These are phyloP conservation scores for Penicillium silybi DNA, from an alignment of 495 filamentous ascomycete genomes.

Conservation along the genomic window DNA sequence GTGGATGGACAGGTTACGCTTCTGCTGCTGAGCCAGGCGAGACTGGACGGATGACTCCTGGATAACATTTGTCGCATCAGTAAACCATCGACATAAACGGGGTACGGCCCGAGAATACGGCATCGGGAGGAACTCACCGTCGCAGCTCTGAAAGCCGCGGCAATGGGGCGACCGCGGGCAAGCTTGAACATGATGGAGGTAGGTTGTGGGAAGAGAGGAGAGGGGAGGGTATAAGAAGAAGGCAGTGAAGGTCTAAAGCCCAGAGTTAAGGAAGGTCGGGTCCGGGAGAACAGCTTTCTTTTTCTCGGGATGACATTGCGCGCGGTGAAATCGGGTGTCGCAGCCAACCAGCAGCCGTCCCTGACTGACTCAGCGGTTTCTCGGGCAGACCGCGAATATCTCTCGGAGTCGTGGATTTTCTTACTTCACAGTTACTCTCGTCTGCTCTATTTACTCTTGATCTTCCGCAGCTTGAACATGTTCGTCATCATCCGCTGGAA, in stretches of 20 bases:
- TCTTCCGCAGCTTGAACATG: conserved; percentile 46
- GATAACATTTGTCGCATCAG: conserved; percentile 17
- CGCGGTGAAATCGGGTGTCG: conserved; percentile 27
- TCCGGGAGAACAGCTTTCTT: conserved; percentile 42
- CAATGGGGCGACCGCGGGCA: conserved; percentile 62
- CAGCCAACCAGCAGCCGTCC: conserved; percentile 25
- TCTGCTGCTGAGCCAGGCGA: conserved; percentile 59
- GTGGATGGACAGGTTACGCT: conserved; percentile 89
- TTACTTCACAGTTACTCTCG: conserved; percentile 1
- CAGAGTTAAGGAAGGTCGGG: conserved; percentile 13
- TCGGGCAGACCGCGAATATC: conserved; percentile 26
- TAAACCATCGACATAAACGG: conserved; percentile 10
- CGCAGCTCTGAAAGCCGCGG: conserved; percentile 60
- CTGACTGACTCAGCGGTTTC: conserved; percentile 21
- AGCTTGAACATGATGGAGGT: conserved; percentile 66
- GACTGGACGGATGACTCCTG: conserved; percentile 49
- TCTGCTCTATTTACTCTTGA: conserved; percentile 14
- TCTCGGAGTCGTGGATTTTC: neutral
- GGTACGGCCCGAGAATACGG: conserved; percentile 15
- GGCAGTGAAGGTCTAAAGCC: neutral
- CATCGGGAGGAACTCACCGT: conserved; percentile 45
- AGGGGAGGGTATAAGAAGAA: conserved; percentile 15
- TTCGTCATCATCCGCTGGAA: conserved; percentile 38
- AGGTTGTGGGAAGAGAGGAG: conserved; percentile 21
- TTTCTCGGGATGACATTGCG: conserved; percentile 37